Evolutionary conservation across 2,329 filamentous ascomycete genomes (phyloP), one percentile per base, ranked within the genome.

Genomic region (Cercospora sp.): DNA sequence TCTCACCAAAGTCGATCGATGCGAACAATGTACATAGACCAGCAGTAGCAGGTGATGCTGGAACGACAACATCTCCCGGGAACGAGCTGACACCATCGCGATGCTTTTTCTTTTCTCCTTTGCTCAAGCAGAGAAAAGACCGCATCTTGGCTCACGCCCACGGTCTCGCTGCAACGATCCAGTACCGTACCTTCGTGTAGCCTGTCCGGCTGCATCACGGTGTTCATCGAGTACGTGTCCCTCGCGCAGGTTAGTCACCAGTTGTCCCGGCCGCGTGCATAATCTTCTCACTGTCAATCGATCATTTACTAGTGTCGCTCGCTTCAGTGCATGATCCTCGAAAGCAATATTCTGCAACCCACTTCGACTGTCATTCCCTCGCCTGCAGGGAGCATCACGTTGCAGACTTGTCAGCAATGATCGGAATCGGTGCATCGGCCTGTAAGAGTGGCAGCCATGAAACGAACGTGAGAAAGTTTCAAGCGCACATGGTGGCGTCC

Each of bases 111-210:
- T 20, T 18, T 58, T 26, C 23, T 31, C 55, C 23, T 23, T 48
- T 48, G 20, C 36, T 23, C 23, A 26, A 28, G 18, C 28, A 33
- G 18, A n/a, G 55, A 59, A 58, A 31, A 30, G 55, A 36, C 23
- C 55, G 55, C 55, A 36, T 59, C 55, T 59, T 30, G 55, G 55
- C 55, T 59, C 28, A 59, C 55, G n/a, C 28, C 55, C 30, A 59
- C 30, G n/a, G 10, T 36, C 18, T 23, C 55, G 28, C 55, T 31
- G 55, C 55, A 30, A 33, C 23, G 28, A 53, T 53, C 20, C 48
- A 53, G 23, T 53, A 13, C 20, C 48, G 18, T n/a, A 36, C 55
- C 55, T 36, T 36, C 55, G 31, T 59, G 55, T 59, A 59, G 28
- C 31, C 12, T 31, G 28, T 57, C 55, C 28, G 31, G 28, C 28